Conservation (phyloP, 2,329 filamentous ascomycete genomes). For the Colletotrichum spinosum region DNA sequence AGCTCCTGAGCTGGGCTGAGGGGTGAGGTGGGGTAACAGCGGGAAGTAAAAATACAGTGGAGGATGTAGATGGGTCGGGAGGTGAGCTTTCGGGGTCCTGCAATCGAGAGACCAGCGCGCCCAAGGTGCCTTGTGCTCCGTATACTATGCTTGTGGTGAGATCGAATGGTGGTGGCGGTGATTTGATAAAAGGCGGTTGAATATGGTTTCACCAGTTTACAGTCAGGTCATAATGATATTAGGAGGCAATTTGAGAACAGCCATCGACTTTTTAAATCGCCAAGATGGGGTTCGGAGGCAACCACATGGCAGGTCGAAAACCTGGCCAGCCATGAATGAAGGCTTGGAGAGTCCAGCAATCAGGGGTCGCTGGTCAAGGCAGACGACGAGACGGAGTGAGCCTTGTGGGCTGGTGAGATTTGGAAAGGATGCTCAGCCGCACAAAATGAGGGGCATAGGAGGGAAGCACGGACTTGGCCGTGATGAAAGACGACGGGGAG, state of each 20-base stretch:
- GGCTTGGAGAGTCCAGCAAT: no score
- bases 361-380: slow-evolving; percentile 15
- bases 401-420: slow-evolving; percentile 34
- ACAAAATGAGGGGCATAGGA: slow-evolving; percentile 34
- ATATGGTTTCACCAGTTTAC: not conserved
- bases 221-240: no score
- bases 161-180: no score
- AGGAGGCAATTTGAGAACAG: no score
- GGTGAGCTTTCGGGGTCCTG: slow-evolving; percentile 19
- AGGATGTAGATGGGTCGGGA: slow-evolving; percentile 1
- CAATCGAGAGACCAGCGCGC: no score
- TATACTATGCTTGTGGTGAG: no score
- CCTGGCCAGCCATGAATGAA: slow-evolving; percentile 1
- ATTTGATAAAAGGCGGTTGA: not conserved
- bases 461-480: slow-evolving; percentile 35
- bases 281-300: slow-evolving; percentile 10
- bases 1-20: slow-evolving; percentile 31
- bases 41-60: slow-evolving; percentile 21
- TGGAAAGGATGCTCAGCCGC: slow-evolving; percentile 37
- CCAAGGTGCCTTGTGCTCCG: no score
- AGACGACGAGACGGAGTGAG: slow-evolving; percentile 24
- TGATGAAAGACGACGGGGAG: slow-evolving; percentile 8
- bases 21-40: slow-evolving; percentile 36
- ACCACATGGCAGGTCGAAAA: slow-evolving; percentile 7
- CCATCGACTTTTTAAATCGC: slow-evolving; percentile 3